These are phyloP conservation scores for Leccinum uliginosum DNA, from an alignment of 768 basidiomycete genomes.

Conservation along the genomic window DNA sequence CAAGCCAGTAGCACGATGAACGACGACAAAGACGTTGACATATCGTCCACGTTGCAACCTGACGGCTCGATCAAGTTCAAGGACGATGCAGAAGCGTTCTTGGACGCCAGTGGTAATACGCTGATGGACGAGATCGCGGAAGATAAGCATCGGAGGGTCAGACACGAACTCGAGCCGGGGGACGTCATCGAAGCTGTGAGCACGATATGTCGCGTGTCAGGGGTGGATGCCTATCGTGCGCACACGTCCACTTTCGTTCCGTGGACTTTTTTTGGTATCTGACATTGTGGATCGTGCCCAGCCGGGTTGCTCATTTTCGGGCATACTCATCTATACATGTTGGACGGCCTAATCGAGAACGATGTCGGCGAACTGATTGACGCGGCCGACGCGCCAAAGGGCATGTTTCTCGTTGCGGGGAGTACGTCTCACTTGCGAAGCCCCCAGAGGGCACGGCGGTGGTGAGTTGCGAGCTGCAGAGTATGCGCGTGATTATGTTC, in stretches of 20 bases:
- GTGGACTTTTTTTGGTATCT: background rate
- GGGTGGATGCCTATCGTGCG: conserved; percentile 90
- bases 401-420: conserved; percentile 79
- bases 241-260: background rate
- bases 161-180: conserved; percentile 83
- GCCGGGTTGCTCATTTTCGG: conserved; percentile 90
- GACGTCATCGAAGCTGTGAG: conserved; percentile 85
- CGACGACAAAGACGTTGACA: conserved; percentile 38
- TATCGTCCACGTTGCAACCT: conserved; percentile 38
- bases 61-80: conserved; percentile 11
- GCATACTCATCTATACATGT: conserved; percentile 78
- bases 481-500: background rate
- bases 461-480: conserved; percentile 44
- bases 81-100: conserved; percentile 9
- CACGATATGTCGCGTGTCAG: conserved; percentile 84
- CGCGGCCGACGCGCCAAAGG: conserved; percentile 77
- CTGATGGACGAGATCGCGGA: conserved; percentile 77
- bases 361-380: conserved; percentile 88
- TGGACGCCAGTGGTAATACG: conserved; percentile 33
- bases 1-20: conserved; percentile 33
- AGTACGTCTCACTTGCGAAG: conserved; percentile 76
- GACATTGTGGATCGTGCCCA: background rate
- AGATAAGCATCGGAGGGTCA: conserved; percentile 83
- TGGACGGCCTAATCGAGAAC: conserved; percentile 85
- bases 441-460: conserved; percentile 77